Evolutionary conservation across 2,329 filamentous ascomycete genomes (phyloP), one percentile per base, ranked within the genome.

Genomic region (Pyrenochaeta sp.): DNA sequence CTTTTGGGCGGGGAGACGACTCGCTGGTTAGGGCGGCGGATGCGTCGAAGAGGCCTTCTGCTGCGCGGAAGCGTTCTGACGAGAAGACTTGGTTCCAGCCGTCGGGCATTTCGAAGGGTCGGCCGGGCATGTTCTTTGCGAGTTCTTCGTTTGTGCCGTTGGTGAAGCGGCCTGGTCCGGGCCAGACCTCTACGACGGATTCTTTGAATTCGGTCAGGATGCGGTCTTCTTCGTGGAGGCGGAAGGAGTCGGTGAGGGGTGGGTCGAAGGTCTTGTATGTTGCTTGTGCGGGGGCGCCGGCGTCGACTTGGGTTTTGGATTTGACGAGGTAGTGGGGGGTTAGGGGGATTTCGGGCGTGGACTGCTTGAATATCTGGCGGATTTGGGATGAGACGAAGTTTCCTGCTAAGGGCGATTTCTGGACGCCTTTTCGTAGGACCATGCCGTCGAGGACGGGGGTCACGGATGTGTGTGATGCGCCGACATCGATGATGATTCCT

Each of bases 161-260:
- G 73, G 77, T 77, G 69, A 92, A 88, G 60, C 88, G 85, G 58
- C 89, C 89, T 0, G 91, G 91, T 0, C 92, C 92, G 27, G 88
- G 87, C 94, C 95, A 99, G 13, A 94, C 88, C 79, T 97, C 93
- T 28, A 98, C 93, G 15, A 97, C 92, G 19, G 91, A 96, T 80
- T 99, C 96, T 81, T 99, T 99, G 86, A 96, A 99, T 76, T 97
- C 93, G 37, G 92, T 93, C 56, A 99, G 82, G 42, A 97, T 90
- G 52, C 94, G 91, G 77, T 98, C 95, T 81, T 99, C 93, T 79
- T 98, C 90, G 65, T 94, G 89, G 19, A 84, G 82, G 58, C 90
- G 88, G 85, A 93, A 98, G 1, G 91, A 93, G 28, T 87, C 84
- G 67, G 82, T 80, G 0, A 85, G 86, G 1, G 84, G 80, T 53